Percentiles rank a stretch among this genome's conserved stretches.
Evolutionary conservation across 495 filamentous ascomycete species (phyloP).

Genomic region (Penicillium macrosclerotiorum): DNA sequence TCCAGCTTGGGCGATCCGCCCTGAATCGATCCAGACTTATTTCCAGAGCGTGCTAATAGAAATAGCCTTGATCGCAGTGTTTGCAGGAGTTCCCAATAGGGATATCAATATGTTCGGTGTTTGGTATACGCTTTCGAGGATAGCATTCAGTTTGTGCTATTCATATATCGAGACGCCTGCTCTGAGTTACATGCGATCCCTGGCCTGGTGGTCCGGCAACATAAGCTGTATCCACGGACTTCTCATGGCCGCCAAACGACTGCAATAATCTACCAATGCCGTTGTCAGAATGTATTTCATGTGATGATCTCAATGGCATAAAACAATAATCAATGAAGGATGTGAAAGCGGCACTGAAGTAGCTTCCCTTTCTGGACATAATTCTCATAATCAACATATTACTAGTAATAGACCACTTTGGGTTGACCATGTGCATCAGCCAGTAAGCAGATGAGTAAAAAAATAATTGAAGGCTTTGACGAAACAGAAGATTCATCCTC

Average conservation of each 20-base stretch:
- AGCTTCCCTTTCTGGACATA: too few species aligned
- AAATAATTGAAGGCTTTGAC: too few species aligned
- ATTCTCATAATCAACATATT: too few species aligned
- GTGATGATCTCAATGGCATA: too few species aligned
- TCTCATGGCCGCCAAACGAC: constrained; percentile 26
- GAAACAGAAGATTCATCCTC: too few species aligned
- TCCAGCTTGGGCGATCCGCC: background rate
- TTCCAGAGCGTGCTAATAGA: constrained; percentile 5
- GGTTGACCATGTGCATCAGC: too few species aligned
- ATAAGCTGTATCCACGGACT: constrained; percentile 35
- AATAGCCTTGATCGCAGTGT: constrained; percentile 27
- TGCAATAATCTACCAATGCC: too few species aligned
- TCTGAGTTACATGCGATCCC: constrained; percentile 39
- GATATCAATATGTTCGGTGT: constrained; percentile 42
- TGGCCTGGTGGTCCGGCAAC: constrained; percentile 50
- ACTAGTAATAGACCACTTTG: too few species aligned
- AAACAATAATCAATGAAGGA: too few species aligned
- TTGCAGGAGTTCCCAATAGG: constrained; percentile 35
- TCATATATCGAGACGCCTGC: constrained; percentile 32
- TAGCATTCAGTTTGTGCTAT: constrained; percentile 41
- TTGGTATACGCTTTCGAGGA: constrained; percentile 43
- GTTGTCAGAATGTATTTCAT: too few species aligned
- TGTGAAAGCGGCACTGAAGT: too few species aligned
- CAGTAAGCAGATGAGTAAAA: too few species aligned
- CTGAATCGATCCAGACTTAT: background rate